Conservation (phyloP, 768 basidiomycete genomes). For the Kwoniella dejecticola region DNA sequence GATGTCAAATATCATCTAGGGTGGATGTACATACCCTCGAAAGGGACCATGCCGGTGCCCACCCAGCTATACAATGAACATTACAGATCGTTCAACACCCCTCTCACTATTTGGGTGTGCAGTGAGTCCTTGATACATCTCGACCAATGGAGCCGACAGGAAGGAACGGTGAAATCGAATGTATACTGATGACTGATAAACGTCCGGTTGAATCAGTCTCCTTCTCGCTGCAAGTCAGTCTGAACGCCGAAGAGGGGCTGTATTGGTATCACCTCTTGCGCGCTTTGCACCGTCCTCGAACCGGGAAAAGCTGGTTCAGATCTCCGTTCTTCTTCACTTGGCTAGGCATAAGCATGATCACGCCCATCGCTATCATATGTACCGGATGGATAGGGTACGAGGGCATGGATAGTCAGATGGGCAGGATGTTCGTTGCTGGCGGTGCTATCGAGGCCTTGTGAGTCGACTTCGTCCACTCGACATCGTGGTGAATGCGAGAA, state of each 20-base stretch:
- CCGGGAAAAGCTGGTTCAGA: constrained; percentile 28
- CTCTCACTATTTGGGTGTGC: constrained; percentile 30
- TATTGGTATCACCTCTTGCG: constrained; percentile 47
- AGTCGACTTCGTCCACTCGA: neutral
- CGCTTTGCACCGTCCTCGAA: constrained; percentile 32
- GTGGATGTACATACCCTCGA: constrained; percentile 22
- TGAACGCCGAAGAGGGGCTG: constrained; percentile 41
- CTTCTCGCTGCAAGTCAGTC: constrained; percentile 31
- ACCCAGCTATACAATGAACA: constrained; percentile 21
- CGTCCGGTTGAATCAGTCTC: too few species aligned
- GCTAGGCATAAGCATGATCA: constrained; percentile 26
- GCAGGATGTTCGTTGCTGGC: constrained; percentile 23
- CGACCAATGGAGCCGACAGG: too few species aligned
- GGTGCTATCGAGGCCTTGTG: constrained; percentile 35
- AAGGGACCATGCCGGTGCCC: constrained; percentile 31
- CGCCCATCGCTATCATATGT: constrained; percentile 4
- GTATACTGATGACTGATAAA: too few species aligned
- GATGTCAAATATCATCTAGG: constrained; percentile 40
- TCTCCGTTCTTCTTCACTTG: constrained; percentile 37
- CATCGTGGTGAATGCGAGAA: too few species aligned
- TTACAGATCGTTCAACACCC: constrained; percentile 17
- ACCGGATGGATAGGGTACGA: constrained; percentile 20
- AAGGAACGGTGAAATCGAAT: too few species aligned
- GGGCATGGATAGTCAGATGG: constrained; percentile 21
- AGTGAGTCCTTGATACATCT: constrained; percentile 12